Base-by-base conservation (phyloP, 805 yeast genomes). In the Ogataea haglerorum region DNA sequence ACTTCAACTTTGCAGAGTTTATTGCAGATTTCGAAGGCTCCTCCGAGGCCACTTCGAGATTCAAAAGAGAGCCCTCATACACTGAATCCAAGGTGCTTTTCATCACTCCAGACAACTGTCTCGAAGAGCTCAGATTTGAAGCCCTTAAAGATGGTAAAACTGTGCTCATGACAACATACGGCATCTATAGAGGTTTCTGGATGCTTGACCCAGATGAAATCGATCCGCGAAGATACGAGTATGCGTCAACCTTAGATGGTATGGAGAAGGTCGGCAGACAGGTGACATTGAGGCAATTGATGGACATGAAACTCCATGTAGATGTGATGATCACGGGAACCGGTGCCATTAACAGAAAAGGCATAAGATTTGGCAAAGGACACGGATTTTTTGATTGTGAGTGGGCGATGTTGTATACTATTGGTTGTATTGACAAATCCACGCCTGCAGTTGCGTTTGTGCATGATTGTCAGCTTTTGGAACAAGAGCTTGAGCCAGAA, bases 11-110 rank as follows among this genome's bases (percentile, higher is more conserved):
- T 49, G 57, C 61, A 10, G 63, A 59, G 39, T 59, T 58, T 34
- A 59, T 59, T 18, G 64, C 64, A 2, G 64, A 59, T 37, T 59
- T 58, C 38, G 49, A 57, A 33, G 63, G 61, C 23, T 58, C 63
- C 13, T 40, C 46, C 7, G 31, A 41, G 16, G 56, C 63, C 8
- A 52, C 58, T 2, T 27, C 38, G 10, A 31, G 44, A 26, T 48
- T 58, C 22, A 36, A 42, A 25, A 15, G 36, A 12, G 51, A 53
- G 29, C 29, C 26, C 2, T 38, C 42, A 28, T 57, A 48, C 23
- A 36, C 28, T 15, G 21, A 42, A 2, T 36, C 53, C 10, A 32
- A 49, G 16, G 42, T 49, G 3, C 30, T 57, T 8, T 59, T 59
- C 31, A 54, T 59, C 24, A 56, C 64, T 1, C 64, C 64, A 1